Conservation (phyloP, 441 rosid genomes). For the Adansonia grandidieri region DNA sequence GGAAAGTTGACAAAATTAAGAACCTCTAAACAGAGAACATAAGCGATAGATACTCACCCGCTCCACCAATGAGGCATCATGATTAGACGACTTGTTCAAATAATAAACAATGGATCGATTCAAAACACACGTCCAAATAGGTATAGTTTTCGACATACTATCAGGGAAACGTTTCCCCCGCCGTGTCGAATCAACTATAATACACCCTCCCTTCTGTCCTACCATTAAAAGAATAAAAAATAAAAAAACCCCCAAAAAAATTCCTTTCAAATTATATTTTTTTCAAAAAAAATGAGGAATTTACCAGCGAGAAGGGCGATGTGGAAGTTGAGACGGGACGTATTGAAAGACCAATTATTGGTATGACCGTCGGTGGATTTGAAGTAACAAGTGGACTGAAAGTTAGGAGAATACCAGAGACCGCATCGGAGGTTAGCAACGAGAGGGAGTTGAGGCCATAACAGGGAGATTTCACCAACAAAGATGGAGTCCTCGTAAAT, state of each 20-base stretch:
- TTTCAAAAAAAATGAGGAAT: not conserved
- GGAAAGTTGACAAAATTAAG: not conserved
- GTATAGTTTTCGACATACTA: conserved; percentile 96
- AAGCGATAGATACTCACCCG: conserved; percentile 46
- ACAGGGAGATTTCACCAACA: conserved; percentile 72
- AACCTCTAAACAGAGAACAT: not conserved
- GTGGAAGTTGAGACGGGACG: conserved; percentile 88
- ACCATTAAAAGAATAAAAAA: conserved; percentile 29
- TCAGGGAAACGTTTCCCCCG: conserved; percentile 94
- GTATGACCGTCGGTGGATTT: conserved; percentile 98
- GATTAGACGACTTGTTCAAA: conserved; percentile 37
- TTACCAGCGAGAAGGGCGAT: conserved; percentile 75
- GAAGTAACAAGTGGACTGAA: conserved; percentile 79
- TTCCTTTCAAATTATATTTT: not conserved
- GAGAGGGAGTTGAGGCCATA: conserved; percentile 88
- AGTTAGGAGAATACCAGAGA: conserved; percentile 79
- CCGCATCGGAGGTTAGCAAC: conserved; percentile 94
- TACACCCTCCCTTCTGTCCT: conserved; percentile 95
- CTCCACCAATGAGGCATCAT: conserved; percentile 23
- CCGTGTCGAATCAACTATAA: conserved; percentile 82
- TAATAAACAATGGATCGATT: conserved; percentile 62
- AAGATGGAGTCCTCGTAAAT: conserved; percentile 86
- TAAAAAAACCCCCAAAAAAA: not conserved
- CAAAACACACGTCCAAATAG: conserved; percentile 88
- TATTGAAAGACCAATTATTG: conserved; percentile 83